Evolutionary conservation across 2,329 filamentous ascomycete species (phyloP).

Genomic region (Tolypocladium ophioglossoides): DNA sequence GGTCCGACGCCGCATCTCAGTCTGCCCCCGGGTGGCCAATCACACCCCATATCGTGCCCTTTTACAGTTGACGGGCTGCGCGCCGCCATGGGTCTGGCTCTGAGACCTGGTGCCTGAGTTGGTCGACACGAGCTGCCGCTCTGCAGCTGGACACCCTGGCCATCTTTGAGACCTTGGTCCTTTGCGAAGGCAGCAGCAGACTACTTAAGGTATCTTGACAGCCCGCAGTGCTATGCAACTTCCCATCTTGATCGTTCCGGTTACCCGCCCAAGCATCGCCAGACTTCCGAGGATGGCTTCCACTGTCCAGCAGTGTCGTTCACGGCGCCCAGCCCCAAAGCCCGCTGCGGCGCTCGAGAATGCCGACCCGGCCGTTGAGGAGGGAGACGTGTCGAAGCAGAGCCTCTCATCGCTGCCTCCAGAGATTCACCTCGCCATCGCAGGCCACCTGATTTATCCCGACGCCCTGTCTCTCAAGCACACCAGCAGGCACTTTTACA

Average conservation of each 20-base stretch:
- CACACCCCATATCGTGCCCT: neutral
- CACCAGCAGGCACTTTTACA: conserved; percentile 51
- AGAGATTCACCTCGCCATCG: conserved; percentile 57
- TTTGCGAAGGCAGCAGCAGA: neutral
- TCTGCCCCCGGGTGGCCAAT: neutral
- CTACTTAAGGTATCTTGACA: neutral
- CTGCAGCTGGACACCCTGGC: neutral
- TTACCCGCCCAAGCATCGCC: neutral
- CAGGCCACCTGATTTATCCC: conserved; percentile 52
- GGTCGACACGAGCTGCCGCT: neutral
- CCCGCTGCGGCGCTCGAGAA: neutral
- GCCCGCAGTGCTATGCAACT: no score
- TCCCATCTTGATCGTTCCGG: neutral
- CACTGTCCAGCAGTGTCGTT: neutral
- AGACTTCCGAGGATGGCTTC: neutral
- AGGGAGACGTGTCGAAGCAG: neutral
- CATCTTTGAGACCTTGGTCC: neutral
- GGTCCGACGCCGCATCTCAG: neutral
- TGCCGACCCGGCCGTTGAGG: neutral
- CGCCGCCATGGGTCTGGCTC: neutral
- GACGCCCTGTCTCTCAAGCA: conserved; percentile 64
- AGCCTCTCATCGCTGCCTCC: conserved; percentile 36
- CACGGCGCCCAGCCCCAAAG: neutral
- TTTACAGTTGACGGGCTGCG: neutral
- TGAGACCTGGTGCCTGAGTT: conserved; percentile 1